Evolutionary conservation across 805 yeast species (phyloP).

Genomic region (Ogataea paradorogensis): DNA sequence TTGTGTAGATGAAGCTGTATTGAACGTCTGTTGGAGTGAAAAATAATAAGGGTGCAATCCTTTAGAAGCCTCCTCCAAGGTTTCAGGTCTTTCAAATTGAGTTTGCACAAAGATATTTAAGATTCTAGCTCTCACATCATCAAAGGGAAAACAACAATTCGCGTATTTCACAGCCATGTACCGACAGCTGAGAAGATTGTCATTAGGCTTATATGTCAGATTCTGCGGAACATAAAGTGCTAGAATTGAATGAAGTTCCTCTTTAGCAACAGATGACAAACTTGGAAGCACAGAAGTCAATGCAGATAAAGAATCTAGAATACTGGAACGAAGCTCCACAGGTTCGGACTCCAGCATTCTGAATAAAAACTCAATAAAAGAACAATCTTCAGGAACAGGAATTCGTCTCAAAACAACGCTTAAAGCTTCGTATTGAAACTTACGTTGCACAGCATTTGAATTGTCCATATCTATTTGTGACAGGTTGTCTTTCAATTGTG

Average conservation of each 20-base stretch:
- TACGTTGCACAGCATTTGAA: constrained; percentile 41
- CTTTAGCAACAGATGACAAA: constrained; percentile 39
- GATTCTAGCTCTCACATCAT: constrained; percentile 63
- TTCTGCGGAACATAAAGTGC: neutral
- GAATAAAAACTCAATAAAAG: constrained; percentile 63
- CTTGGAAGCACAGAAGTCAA: constrained; percentile 47
- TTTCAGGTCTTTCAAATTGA: constrained; percentile 59
- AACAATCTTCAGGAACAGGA: constrained; percentile 44
- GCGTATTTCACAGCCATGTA: constrained; percentile 64
- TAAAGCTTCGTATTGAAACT: constrained; percentile 72
- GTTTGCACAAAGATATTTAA: constrained; percentile 61
- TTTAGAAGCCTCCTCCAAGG: constrained; percentile 71
- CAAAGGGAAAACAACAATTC: constrained; percentile 62
- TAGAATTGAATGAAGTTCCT: constrained; percentile 39
- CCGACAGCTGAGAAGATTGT: constrained; percentile 44
- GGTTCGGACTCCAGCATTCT: constrained; percentile 65
- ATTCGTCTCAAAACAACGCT: constrained; percentile 58
- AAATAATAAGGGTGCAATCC: constrained; percentile 88
- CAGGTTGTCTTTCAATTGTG: constrained; percentile 51
- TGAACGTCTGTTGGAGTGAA: constrained; percentile 42
- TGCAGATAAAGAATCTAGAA: constrained; percentile 68
- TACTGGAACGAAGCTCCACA: constrained; percentile 58
- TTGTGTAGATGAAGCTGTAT: constrained; percentile 20
- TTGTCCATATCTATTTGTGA: constrained; percentile 35
- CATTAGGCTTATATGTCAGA: constrained; percentile 28